Evolutionary conservation across 352 stramenopile genomes (phyloP).

Genomic region (Globisporangium mamillatum): DNA sequence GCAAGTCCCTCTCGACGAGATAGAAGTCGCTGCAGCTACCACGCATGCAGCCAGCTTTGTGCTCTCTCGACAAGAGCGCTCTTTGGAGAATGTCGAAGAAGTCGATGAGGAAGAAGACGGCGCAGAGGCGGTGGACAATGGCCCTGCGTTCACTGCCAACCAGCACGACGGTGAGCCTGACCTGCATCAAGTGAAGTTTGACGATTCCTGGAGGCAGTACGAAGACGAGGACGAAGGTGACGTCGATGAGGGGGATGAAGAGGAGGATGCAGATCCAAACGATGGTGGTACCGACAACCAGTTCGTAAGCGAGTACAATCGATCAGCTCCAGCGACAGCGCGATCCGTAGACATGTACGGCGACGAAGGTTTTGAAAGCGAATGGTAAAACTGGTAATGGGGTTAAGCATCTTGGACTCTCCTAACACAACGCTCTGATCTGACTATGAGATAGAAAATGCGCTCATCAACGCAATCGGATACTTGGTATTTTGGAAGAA

Average conservation of each 20-base stretch:
- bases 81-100: slow-evolving; percentile 17
- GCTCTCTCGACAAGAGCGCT: slow-evolving; percentile 8
- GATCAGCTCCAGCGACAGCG: slow-evolving; percentile 10
- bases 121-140: slow-evolving; percentile 1
- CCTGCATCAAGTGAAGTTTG: not conserved
- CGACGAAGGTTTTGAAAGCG: slow-evolving; percentile 55
- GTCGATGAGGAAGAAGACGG: slow-evolving; percentile 13
- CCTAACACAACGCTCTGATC: not conserved
- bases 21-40: not conserved
- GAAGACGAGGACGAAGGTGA: slow-evolving; percentile 35
- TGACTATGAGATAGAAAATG: not conserved
- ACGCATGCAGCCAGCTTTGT: slow-evolving; percentile 6
- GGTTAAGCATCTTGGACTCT: not conserved
- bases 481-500: not conserved
- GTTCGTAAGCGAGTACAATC: slow-evolving; percentile 13
- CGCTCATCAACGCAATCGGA: not conserved
- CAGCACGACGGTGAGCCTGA: not conserved
- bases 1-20: not conserved
- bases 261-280: not conserved
- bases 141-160: not conserved
- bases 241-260: slow-evolving; percentile 13
- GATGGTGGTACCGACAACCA: not conserved
- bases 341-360: slow-evolving; percentile 38
- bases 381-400: slow-evolving; percentile 24
- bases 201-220: slow-evolving; percentile 32